Base-by-base conservation (phyloP, 352 stramenopile species). In the Thraustochytrium sp. region DNA sequence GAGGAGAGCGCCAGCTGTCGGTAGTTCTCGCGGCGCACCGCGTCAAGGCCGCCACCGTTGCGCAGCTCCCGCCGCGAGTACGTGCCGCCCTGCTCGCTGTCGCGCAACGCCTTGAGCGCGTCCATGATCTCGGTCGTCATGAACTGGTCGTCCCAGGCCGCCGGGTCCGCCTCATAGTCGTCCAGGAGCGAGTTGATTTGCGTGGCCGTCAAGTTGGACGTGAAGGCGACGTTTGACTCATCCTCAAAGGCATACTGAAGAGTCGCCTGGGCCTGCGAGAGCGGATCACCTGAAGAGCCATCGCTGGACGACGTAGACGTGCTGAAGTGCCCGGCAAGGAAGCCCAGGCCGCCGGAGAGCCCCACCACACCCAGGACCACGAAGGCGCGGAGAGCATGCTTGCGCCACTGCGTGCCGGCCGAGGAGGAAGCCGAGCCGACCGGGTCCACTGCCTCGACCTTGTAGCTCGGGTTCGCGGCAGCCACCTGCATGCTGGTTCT, bases 131-230 rank as follows among this genome's bases (percentile, higher is more conserved):
- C 46, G 26, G 34, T 16, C 21, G 68, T 80, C 48, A 80, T 46
- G 34, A 80, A 80, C 42, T 80, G 68, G 68, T 80, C 68, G 38
- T 80, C 68, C 68, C 68, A 80, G 23, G 18, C 44, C 8, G 23
- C 68, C 23, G 68, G 21, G 48, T 68, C 42, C 5, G 42, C 46
- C 31, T 80, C 68, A 31, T 63, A 80, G 21, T 13, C 29, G 9
- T 80, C 68, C 9, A 80, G n/a, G 5, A 80, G 37, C 21, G n/a
- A 9, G 37, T 40, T 46, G n/a, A 80, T 46, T 21, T 80, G 21
- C 0, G 29, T 18, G 16, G 4, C 38, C 5, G 48, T 80, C 34
- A 80, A 34, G 44, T 80, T 68, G 9, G 18, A 3, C 4, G 46
- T 53, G n/a, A 80, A 61, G 42, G 42, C 68, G n/a, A 38, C 8